Conservation (phyloP, 306 rosid species). For the Canavalia gladiata region DNA sequence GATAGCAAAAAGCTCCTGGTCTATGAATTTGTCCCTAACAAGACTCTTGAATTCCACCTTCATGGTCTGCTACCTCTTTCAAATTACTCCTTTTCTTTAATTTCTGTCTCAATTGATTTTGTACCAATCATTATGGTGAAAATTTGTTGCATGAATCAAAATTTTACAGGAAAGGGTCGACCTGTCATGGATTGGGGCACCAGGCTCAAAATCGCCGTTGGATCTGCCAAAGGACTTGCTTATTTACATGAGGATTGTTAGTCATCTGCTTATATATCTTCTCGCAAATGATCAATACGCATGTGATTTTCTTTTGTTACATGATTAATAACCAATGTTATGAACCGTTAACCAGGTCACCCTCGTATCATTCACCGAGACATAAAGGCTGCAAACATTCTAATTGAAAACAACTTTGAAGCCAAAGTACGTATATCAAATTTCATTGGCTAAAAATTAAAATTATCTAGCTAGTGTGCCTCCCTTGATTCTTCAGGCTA, state of each 20-base stretch:
- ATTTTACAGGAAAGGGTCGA: conserved; percentile 56
- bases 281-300: neutral
- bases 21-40: conserved; percentile 88
- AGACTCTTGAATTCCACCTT: conserved; percentile 82
- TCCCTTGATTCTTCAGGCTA: neutral
- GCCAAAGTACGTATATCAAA: conserved; percentile 68
- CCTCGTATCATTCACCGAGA: conserved; percentile 96
- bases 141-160: neutral
- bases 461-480: neutral
- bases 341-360: conserved; percentile 67
- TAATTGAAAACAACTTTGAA: conserved; percentile 77
- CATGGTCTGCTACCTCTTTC: conserved; percentile 56
- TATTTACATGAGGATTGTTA: conserved; percentile 96
- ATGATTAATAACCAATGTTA: neutral
- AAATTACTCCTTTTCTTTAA: too few species aligned
- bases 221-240: conserved; percentile 94
- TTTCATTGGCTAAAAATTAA: neutral
- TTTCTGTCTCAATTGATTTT: neutral
- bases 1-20: conserved; percentile 64
- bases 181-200: conserved; percentile 74
- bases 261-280: conserved; percentile 30
- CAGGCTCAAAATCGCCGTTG: conserved; percentile 77
- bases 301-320: neutral
- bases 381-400: conserved; percentile 84
- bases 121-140: too few species aligned